A percentile compares a stretch with the other conserved stretches of the same genome.
Evolutionary conservation across 2,329 filamentous ascomycete species (phyloP).

Genomic region (Tolypocladium pustulatum): DNA sequence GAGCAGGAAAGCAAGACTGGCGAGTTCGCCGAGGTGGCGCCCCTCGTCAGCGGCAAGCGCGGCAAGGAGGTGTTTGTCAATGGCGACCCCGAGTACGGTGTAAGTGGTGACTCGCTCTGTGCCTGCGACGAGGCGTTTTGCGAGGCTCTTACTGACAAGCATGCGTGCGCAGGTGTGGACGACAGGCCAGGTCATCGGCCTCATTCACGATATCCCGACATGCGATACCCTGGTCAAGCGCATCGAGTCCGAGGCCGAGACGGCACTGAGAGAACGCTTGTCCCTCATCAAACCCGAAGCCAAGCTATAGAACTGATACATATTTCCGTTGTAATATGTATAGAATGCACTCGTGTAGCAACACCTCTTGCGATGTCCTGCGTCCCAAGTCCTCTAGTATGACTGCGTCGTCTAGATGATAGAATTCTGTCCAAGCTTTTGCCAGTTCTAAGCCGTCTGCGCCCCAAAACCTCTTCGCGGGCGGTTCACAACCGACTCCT

Average conservation of each 20-base stretch:
- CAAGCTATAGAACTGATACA: slow-evolving; percentile 39
- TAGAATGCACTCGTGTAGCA: not conserved
- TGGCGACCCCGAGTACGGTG: slow-evolving; percentile 82
- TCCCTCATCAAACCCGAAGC: slow-evolving; percentile 43
- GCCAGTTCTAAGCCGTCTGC: not conserved
- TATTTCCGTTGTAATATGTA: too few relatives aligned
- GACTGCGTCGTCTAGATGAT: not conserved
- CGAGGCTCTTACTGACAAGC: slow-evolving; percentile 5
- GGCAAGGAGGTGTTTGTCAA: slow-evolving; percentile 87
- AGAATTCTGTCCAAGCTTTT: not conserved
- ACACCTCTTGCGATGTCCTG: not conserved
- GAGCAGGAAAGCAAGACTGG: slow-evolving; percentile 75
- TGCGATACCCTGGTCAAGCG: slow-evolving; percentile 58
- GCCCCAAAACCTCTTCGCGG: not conserved
- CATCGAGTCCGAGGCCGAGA: slow-evolving; percentile 68
- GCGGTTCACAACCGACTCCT: not conserved
- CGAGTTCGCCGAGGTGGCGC: slow-evolving; percentile 81
- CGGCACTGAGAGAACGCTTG: slow-evolving; percentile 49
- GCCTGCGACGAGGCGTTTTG: not conserved
- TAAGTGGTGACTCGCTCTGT: slow-evolving; percentile 35
- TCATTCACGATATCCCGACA: slow-evolving; percentile 75
- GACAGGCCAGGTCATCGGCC: slow-evolving; percentile 84
- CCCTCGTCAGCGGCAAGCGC: slow-evolving; percentile 80
- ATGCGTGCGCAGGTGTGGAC: slow-evolving; percentile 68
- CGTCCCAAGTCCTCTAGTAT: not conserved